A percentile compares a stretch with the other conserved stretches of the same genome.
phyloP scores from a whole-genome alignment of 257 asterid genomes.

The Rauvolfia tetraphylla region DNA sequence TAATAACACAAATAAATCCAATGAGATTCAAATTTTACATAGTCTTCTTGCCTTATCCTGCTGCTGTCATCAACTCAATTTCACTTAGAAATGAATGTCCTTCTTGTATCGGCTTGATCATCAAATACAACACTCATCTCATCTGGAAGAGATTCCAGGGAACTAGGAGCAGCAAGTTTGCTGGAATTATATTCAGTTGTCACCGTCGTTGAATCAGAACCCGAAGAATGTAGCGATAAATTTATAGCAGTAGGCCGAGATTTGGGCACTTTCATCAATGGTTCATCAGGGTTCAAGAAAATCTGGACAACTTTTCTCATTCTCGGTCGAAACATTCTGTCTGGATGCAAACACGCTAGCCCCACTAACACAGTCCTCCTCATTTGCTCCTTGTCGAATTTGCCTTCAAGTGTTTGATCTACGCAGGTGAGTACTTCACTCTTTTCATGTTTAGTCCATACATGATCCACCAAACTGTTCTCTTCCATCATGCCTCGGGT shows the following conservation, averaged over 20 bases:
- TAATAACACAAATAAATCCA: neutral
- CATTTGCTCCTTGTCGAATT: slow-evolving; percentile 40
- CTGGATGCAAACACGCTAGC: slow-evolving; percentile 63
- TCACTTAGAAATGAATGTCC: neutral
- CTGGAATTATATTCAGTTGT: slow-evolving; percentile 13
- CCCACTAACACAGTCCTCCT: slow-evolving; percentile 45
- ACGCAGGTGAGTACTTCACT: slow-evolving; percentile 33
- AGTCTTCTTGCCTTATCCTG: neutral
- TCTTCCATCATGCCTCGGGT: slow-evolving; percentile 64
- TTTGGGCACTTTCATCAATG: slow-evolving; percentile 44
- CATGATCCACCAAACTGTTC: slow-evolving; percentile 43
- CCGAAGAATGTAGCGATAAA: slow-evolving; percentile 40
- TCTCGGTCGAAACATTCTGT: slow-evolving; percentile 49
- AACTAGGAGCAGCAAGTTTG: slow-evolving; percentile 1
- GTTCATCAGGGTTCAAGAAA: slow-evolving; percentile 43
- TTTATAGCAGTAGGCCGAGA: slow-evolving; percentile 42
- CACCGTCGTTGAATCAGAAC: slow-evolving; percentile 19
- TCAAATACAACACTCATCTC: slow-evolving; percentile 35
- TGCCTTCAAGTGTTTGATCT: slow-evolving; percentile 34
- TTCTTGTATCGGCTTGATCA: slow-evolving; percentile 5
- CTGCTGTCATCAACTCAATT: too few relatives aligned
- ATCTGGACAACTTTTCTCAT: slow-evolving; percentile 59
- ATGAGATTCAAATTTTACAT: neutral
- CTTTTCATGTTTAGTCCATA: slow-evolving; percentile 45
- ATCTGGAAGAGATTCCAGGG: slow-evolving; percentile 22